Conservation (phyloP, 1,284 basidiomycete genomes). For the Cryptococcus amylolentus region DNA sequence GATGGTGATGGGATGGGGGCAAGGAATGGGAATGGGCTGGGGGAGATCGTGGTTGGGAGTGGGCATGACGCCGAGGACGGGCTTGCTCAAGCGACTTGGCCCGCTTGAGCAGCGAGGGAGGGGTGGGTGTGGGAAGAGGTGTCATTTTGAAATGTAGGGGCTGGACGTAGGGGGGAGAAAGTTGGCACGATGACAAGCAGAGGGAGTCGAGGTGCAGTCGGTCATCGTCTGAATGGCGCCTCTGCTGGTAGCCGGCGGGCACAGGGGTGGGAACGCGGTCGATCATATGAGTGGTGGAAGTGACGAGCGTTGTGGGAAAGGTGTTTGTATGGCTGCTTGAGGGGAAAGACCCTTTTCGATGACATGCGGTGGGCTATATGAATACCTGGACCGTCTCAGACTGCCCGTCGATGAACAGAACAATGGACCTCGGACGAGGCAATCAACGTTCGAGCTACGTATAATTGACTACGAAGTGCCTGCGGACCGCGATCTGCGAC, state of each 20-base stretch:
- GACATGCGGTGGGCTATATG: too few relatives aligned
- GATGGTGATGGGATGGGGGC: neutral
- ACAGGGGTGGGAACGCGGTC: neutral
- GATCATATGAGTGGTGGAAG: neutral
- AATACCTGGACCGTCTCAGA: too few relatives aligned
- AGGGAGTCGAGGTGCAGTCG: neutral
- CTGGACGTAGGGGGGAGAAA: neutral
- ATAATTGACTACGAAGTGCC: too few relatives aligned
- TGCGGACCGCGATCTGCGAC: too few relatives aligned
- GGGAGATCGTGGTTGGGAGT: neutral
- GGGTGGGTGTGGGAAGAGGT: neutral
- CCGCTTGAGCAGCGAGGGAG: neutral
- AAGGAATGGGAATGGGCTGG: neutral
- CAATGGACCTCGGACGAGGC: too few relatives aligned
- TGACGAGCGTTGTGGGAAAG: too few relatives aligned
- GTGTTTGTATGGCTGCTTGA: too few relatives aligned
- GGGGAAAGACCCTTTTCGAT: too few relatives aligned
- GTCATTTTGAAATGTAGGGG: constrained; percentile 1
- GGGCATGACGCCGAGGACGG: neutral
- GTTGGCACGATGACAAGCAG: neutral
- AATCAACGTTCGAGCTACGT: too few relatives aligned
- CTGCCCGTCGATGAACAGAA: too few relatives aligned
- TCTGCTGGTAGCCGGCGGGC: neutral
- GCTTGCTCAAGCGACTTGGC: neutral
- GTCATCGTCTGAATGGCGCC: too few relatives aligned